Evolutionary conservation across 805 yeast species (phyloP), one percentile per base, ranked within the genome.

Genomic region (Debaryomyces maramus): DNA sequence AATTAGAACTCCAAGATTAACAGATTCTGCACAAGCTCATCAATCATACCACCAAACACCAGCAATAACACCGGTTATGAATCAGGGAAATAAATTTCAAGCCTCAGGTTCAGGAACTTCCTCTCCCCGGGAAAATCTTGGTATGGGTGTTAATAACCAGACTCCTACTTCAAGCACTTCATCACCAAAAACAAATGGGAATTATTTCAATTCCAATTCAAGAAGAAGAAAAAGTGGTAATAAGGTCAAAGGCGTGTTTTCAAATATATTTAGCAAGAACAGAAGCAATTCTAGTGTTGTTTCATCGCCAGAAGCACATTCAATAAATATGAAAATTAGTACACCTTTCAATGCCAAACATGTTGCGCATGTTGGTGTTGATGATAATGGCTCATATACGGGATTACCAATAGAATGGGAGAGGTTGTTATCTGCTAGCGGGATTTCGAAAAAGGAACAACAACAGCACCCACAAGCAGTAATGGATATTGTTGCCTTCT

Each of bases 381-480:
- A 91, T 60, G 78, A 77, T 46, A 78, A 88, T 15, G 97, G 97
- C 9, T 85, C 86, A 32, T 91, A 85, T 59, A 88, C 93, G 0
- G 98, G 97, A 2, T 69, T 93, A 31, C 99, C 99, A 0, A 83
- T 79, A 20, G 95, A 88, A 54, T 93, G 99, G 99, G 88, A 88
- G 46, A 77, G 79, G 46, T 70, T 90, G 24, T 72, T 93, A 38
- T 75, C 83, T 9, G 86, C 93, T 2, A 85, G 89, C 53, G 97
- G 97, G 38, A 89, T 93, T 43, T 80, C 96, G 5, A 81, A 78
- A 47, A 85, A 79, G 47, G 99, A 93, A 54, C 96, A 88, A 65
- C 83, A 83, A 56, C 86, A 84, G 45, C 88, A 93, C 61, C 97
- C 97, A 2, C 90, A 88, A 60, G 97, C 96, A 1, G 96, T 93